Evolutionary conservation across 2,329 filamentous ascomycete species (phyloP), one percentile per base, ranked within the genome.

Genomic region (Tricladium varicosporioides): DNA sequence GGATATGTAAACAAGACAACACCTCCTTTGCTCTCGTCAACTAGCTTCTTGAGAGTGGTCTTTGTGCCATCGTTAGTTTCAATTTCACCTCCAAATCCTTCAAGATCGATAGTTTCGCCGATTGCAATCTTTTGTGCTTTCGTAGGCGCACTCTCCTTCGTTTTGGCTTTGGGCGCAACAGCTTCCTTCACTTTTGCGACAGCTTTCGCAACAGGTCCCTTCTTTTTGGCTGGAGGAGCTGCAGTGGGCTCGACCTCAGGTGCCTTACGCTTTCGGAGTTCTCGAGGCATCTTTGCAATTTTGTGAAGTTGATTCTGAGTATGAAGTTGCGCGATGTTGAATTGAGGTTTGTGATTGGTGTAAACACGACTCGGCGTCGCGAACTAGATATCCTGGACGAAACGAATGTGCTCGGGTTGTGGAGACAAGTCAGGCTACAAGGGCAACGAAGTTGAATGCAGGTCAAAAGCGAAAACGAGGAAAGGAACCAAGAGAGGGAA

Each of bases 1-100:
- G 94, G 94, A 71, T 97, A 97, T 32, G 92, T 97, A 74, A 99
- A 97, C 31, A 97, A 77, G 33, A 96, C 91, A 45, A 97, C 88
- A 22, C 93, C 94, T 36, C 83, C 80, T 75, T 90, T 86, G 81
- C 92, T 96, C 70, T 88, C 83, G 51, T 91, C 87, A 49, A 97
- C 82, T 19, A 99, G 84, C 66, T 85, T 79, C 76, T 91, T 88
- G 58, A 99, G 78, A 1, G 85, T 91, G 5, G 88, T 92, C 76
- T 88, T 89, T 53, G 80, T 77, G 67, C 92, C 92, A 62, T 96
- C 91, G 64, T 97, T 86, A 61, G 88, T 94, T 78, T 94, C 85
- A 62, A 99, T 76, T 70, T 94, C 86, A 62, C 83, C 84, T 63
- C 84, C 84, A 67, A 87, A 87, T 57, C 73, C 77, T 44, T 83